These are phyloP conservation scores for Calycina herbarum DNA, from an alignment of 2,329 filamentous ascomycete species.

Conservation along the genomic window DNA sequence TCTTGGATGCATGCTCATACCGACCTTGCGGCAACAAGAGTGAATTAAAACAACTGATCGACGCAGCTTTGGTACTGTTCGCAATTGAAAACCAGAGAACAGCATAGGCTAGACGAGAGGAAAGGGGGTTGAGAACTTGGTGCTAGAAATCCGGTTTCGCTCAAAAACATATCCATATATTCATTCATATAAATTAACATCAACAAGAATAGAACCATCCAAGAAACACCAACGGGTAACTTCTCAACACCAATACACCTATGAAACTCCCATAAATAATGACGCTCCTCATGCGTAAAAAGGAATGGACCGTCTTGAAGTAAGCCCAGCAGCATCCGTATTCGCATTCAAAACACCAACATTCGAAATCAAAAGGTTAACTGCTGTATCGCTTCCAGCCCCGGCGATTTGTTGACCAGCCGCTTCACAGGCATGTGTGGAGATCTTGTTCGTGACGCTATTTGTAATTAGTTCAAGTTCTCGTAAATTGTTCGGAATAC, in stretches of 20 bases:
- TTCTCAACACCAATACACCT: no score
- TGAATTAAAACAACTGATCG: not conserved
- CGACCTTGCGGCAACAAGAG: no score
- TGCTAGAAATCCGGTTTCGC: no score
- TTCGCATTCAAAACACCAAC: conserved; percentile 30
- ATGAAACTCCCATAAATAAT: no score
- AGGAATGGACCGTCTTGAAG: not conserved
- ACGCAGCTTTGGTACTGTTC: not conserved
- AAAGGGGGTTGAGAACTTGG: not conserved
- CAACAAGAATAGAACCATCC: no score
- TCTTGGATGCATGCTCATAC: no score
- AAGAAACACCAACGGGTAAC: no score
- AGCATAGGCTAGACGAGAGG: not conserved
- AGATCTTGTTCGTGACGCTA: conserved; percentile 30
- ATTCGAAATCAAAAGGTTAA: conserved; percentile 31
- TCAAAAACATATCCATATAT: no score
- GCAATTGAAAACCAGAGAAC: not conserved
- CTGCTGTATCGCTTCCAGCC: conserved; percentile 22
- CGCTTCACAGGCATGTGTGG: conserved; percentile 26
- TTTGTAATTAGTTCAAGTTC: not conserved
- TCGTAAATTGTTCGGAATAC: not conserved
- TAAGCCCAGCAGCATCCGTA: conserved; percentile 24
- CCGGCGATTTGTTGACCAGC: conserved; percentile 26
- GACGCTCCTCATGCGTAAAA: no score
- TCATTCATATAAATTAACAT: no score